Conservation (phyloP, 176 grass and related monocot genomes). For the Oryza longistaminata region DNA sequence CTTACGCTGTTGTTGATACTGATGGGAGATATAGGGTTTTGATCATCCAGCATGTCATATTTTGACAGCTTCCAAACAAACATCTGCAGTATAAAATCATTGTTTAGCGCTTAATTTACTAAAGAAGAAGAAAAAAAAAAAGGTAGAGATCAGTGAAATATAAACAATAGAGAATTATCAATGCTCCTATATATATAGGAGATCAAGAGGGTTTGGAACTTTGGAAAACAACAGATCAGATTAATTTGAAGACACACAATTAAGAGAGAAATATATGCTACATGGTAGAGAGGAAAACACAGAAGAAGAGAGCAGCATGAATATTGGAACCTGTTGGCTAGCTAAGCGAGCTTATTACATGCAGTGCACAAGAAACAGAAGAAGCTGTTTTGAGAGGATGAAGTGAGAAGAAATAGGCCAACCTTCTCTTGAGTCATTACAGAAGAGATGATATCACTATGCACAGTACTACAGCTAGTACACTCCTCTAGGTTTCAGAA, state of each 20-base stretch:
- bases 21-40: slow-evolving; percentile 22
- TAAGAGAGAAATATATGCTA: neutral
- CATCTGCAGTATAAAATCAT: slow-evolving; percentile 10
- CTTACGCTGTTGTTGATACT: neutral
- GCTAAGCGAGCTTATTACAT: too few relatives aligned
- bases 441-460: neutral
- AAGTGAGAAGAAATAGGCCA: neutral
- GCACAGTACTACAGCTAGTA: neutral
- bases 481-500: slow-evolving; percentile 5
- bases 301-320: neutral
- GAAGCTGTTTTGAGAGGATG: neutral
- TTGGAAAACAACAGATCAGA: neutral
- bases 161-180: neutral
- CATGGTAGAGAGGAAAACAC: neutral
- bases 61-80: neutral
- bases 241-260: neutral
- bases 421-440: slow-evolving; percentile 23
- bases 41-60: neutral
- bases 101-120: neutral
- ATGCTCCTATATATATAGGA: neutral
- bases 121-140: too few relatives aligned
- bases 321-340: too few relatives aligned
- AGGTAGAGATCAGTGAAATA: neutral
- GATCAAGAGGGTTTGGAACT: neutral
- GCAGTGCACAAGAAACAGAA: neutral